phyloP scores from a whole-genome alignment of 129 eudicot genomes.

The Rutidosis leptorrhynchoides region DNA sequence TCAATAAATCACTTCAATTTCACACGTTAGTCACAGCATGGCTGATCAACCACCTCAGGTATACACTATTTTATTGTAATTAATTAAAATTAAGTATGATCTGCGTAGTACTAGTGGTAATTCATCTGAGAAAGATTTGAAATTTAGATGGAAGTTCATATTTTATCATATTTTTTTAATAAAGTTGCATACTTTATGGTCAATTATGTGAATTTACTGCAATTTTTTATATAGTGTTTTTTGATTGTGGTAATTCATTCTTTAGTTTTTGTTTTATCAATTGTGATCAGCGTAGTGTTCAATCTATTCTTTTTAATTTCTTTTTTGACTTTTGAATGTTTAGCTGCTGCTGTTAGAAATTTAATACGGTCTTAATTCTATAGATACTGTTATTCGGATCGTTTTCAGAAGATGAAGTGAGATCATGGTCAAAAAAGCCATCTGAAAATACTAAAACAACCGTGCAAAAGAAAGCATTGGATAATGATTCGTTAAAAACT shows the following conservation, averaged over 20 bases:
- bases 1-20: constrained; percentile 9
- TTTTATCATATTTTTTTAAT: not conserved
- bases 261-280: too few species aligned
- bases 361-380: constrained; percentile 1
- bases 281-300: not conserved
- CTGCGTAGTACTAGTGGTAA: not conserved
- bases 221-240: too few species aligned
- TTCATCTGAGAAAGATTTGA: not conserved
- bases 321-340: not conserved
- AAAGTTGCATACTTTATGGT: not conserved
- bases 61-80: not conserved
- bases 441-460: constrained; percentile 26
- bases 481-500: constrained; percentile 25
- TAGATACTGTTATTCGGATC: constrained; percentile 87
- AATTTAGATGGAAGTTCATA: not conserved
- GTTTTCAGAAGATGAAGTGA: constrained; percentile 87
- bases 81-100: not conserved
- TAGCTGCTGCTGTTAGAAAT: not conserved
- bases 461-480: constrained; percentile 28
- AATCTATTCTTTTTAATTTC: not conserved
- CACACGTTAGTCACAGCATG: constrained; percentile 31
- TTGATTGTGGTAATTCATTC: not conserved
- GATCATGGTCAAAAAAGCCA: constrained; percentile 44
- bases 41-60: constrained; percentile 45
- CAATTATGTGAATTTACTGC: not conserved